A percentile compares a stretch with the other conserved stretches of the same genome.
Conservation (phyloP, 75 land plant genomes). For the Cryptomeria japonica region DNA sequence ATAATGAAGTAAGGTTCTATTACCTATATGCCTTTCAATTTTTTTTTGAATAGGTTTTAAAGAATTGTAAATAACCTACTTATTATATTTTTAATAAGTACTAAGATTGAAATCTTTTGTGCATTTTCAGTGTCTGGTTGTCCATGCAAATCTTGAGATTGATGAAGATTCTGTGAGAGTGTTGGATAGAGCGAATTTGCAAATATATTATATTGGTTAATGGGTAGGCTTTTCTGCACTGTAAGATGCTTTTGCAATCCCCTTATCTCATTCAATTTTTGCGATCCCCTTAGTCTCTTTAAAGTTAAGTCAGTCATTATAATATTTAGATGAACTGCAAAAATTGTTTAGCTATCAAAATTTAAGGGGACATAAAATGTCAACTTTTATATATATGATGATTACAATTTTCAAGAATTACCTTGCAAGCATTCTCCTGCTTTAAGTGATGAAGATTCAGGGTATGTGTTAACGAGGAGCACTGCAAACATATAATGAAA, state of each 20-base stretch:
- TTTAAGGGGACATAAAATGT: neutral
- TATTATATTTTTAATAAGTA: neutral
- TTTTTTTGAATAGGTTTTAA: neutral
- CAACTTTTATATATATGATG: neutral
- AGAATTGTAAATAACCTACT: neutral
- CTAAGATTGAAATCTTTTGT: neutral
- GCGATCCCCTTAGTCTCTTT: neutral
- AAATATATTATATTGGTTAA: neutral
- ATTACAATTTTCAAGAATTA: neutral
- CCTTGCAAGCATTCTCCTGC: neutral
- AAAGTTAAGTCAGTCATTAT: neutral
- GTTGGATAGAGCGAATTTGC: neutral
- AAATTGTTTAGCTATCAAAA: neutral
- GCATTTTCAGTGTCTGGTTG: neutral
- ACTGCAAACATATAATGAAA: too few species aligned
- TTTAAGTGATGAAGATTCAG: neutral
- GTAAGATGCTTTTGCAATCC: neutral
- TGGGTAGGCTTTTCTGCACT: neutral
- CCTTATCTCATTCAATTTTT: neutral
- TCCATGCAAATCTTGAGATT: neutral
- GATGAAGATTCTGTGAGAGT: neutral
- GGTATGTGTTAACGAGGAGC: neutral
- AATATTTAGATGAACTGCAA: neutral
- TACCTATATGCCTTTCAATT: neutral
- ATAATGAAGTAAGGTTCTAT: constrained; percentile 5